Percentiles rank a stretch among this genome's conserved stretches.
These are phyloP conservation scores for Nannochloris sp. DNA, from an alignment of 139 green algal genomes.

Conservation along the genomic window DNA sequence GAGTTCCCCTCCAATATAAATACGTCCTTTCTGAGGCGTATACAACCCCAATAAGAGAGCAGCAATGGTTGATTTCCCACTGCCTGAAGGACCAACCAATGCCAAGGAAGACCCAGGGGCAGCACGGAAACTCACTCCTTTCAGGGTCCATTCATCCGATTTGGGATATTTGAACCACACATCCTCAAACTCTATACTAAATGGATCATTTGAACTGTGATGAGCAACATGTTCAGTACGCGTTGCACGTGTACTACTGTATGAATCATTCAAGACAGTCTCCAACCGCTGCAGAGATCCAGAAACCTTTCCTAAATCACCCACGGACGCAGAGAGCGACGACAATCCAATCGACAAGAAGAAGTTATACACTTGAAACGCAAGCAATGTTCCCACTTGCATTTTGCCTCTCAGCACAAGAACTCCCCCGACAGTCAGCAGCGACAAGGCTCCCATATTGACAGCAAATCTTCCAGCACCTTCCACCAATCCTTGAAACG, in stretches of 20 bases:
- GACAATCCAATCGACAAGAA: slow-evolving; percentile 23
- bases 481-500: slow-evolving; percentile 33
- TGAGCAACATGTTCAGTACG: neutral
- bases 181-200: slow-evolving; percentile 44
- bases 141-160: slow-evolving; percentile 35
- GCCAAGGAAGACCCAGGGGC: slow-evolving; percentile 58
- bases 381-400: slow-evolving; percentile 14
- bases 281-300: slow-evolving; percentile 21
- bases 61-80: slow-evolving; percentile 73
- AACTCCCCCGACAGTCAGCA: slow-evolving; percentile 22
- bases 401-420: slow-evolving; percentile 17
- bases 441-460: slow-evolving; percentile 20
- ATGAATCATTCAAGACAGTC: slow-evolving; percentile 8
- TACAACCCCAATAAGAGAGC: slow-evolving; percentile 64
- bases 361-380: slow-evolving; percentile 21
- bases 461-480: slow-evolving; percentile 20
- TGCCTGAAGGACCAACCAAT: slow-evolving; percentile 66
- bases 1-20: slow-evolving; percentile 68
- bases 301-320: slow-evolving; percentile 25
- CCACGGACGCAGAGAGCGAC: slow-evolving; percentile 13
- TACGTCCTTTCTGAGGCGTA: slow-evolving; percentile 24
- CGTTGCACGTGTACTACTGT: too few relatives aligned
- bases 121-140: slow-evolving; percentile 53
- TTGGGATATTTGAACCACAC: slow-evolving; percentile 67
- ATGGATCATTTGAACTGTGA: neutral